These are phyloP conservation scores for Rhizopogon sp. DNA, from an alignment of 768 basidiomycete species.

Conservation along the genomic window DNA sequence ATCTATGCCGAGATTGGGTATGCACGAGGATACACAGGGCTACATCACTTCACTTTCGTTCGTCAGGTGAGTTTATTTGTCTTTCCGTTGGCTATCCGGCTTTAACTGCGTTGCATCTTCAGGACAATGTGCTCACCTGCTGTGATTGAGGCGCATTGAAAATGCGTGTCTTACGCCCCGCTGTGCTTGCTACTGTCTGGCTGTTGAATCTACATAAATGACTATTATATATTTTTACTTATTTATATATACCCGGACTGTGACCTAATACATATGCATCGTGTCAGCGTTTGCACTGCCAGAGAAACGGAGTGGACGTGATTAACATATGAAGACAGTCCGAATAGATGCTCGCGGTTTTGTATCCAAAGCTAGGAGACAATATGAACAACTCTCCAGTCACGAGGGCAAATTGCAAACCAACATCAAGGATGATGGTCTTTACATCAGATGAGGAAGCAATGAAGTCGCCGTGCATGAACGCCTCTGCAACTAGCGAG, in stretches of 20 bases:
- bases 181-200: no score
- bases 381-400: slow-evolving; percentile 3
- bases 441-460: slow-evolving; percentile 40
- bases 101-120: neutral
- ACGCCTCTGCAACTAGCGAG: slow-evolving; percentile 53
- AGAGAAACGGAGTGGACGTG: slow-evolving; percentile 12
- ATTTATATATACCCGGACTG: neutral
- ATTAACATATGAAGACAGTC: slow-evolving; percentile 39
- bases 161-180: no score
- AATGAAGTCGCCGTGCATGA: slow-evolving; percentile 57
- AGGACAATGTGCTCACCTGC: neutral
- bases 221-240: no score
- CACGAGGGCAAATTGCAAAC: slow-evolving; percentile 14
- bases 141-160: neutral
- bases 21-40: slow-evolving; percentile 10
- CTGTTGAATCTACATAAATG: no score
- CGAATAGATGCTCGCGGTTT: slow-evolving; percentile 23
- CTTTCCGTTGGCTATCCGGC: no score
- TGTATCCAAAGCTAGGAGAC: slow-evolving; percentile 48
- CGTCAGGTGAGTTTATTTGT: neutral
- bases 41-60: neutral
- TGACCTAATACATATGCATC: neutral
- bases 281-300: slow-evolving; percentile 5
- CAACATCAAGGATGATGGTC: slow-evolving; percentile 47
- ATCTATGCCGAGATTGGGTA: slow-evolving; percentile 15